Percentiles rank a stretch among this genome's conserved stretches.
Conservation (phyloP, 768 basidiomycete species). For the Gymnopilus dilepis region DNA sequence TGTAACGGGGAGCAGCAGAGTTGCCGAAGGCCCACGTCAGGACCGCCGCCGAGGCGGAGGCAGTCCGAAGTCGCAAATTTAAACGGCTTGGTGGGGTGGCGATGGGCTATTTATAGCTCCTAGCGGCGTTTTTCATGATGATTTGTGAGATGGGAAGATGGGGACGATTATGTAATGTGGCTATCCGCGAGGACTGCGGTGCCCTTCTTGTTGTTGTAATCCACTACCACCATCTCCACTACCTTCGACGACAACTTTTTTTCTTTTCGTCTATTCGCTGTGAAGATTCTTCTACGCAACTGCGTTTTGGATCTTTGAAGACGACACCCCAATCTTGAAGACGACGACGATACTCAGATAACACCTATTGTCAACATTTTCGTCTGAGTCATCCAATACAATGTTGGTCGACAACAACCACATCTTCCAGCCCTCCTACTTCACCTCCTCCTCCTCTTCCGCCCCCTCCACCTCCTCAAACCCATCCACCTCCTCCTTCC, state of each 20-base stretch:
- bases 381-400: slow-evolving; percentile 10
- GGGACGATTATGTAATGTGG: neutral
- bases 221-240: slow-evolving; percentile 14
- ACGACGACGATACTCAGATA: neutral
- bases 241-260: neutral
- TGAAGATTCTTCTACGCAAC: too few species aligned
- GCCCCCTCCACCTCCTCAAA: slow-evolving; percentile 11
- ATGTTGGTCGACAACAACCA: slow-evolving; percentile 33
- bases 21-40: slow-evolving; percentile 4
- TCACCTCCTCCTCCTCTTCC: slow-evolving; percentile 22
- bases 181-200: slow-evolving; percentile 3
- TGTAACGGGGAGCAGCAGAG: neutral
- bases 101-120: neutral
- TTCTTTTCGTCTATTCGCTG: too few species aligned
- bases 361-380: neutral
- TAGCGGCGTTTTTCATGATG: too few species aligned
- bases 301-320: too few species aligned
- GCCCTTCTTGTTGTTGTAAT: neutral
- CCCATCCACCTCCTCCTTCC: too few species aligned
- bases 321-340: too few species aligned
- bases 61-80: too few species aligned
- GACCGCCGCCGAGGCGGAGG: slow-evolving; percentile 1
- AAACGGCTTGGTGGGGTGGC: neutral
- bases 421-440: slow-evolving; percentile 27
- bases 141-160: neutral